phyloP scores from a whole-genome alignment of 176 grass and related monocot species.

The Bolboschoenus planiculmis region DNA sequence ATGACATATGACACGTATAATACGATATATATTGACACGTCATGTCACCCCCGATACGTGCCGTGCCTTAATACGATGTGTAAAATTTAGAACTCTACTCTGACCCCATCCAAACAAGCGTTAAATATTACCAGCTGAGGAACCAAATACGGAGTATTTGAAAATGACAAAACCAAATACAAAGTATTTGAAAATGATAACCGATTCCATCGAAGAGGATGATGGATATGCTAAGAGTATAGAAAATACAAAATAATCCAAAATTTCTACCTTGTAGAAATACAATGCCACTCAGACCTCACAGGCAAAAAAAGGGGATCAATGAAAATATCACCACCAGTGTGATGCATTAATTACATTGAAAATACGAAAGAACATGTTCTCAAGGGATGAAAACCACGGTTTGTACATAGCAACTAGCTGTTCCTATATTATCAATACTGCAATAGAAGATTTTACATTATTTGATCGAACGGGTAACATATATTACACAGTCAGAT shows the following conservation, averaged over 20 bases:
- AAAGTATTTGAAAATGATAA: not conserved
- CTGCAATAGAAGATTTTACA: not conserved
- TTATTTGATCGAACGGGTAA: not conserved
- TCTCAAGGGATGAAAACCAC: not conserved
- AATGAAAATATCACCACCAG: not conserved
- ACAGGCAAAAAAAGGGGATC: not conserved
- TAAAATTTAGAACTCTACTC: too few species aligned
- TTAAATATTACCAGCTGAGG: not conserved
- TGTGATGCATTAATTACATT: not conserved
- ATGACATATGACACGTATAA: too few species aligned
- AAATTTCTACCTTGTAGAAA: not conserved
- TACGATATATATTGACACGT: too few species aligned
- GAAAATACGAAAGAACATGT: not conserved
- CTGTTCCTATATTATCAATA: not conserved
- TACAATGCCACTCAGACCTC: not conserved
- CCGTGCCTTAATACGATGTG: too few species aligned
- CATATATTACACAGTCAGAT: not conserved
- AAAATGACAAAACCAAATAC: not conserved
- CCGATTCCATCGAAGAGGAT: not conserved
- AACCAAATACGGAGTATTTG: not conserved
- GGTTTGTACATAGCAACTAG: conserved; percentile 6
- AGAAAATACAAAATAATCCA: not conserved
- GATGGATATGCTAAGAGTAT: not conserved
- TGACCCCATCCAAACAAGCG: too few species aligned
- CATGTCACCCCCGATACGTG: too few species aligned